Percentiles rank a stretch among this genome's conserved stretches.
Evolutionary conservation across 345 rosid genomes (phyloP).

Genomic region (Tarenaya hassleriana): DNA sequence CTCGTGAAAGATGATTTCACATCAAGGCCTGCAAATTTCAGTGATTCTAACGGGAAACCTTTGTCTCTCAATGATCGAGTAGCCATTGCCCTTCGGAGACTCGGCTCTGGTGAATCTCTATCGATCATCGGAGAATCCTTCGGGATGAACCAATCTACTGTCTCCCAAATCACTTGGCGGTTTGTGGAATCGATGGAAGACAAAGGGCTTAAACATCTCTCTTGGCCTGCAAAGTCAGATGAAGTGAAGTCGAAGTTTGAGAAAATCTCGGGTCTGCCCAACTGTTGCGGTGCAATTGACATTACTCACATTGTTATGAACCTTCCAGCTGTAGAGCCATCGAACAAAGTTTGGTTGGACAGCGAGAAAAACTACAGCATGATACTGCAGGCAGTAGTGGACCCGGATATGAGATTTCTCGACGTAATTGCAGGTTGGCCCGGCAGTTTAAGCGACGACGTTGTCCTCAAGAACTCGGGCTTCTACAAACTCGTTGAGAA

Average conservation of each 20-base stretch:
- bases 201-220: conserved; percentile 52
- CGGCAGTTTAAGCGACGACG: conserved; percentile 55
- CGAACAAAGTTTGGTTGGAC: conserved; percentile 56
- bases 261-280: conserved; percentile 52
- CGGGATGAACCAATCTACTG: conserved; percentile 63
- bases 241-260: conserved; percentile 51
- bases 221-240: conserved; percentile 56
- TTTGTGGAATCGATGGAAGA: conserved; percentile 79
- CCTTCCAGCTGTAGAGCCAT: conserved; percentile 48
- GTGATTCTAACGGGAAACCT: conserved; percentile 40
- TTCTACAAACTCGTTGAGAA: conserved; percentile 53
- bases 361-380: conserved; percentile 67
- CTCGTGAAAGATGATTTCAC: conserved; percentile 58
- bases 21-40: conserved; percentile 46
- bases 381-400: conserved; percentile 64
- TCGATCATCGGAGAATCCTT: conserved; percentile 54
- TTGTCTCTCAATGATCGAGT: conserved; percentile 53
- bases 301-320: conserved; percentile 60
- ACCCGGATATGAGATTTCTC: conserved; percentile 63
- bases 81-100: conserved; percentile 69
- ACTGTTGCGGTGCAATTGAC: conserved; percentile 66
- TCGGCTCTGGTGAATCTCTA: conserved; percentile 71
- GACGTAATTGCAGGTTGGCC: conserved; percentile 65
- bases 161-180: conserved; percentile 74
- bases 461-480: conserved; percentile 55